phyloP scores from a whole-genome alignment of 768 basidiomycete genomes.

The Pholiota conissans region DNA sequence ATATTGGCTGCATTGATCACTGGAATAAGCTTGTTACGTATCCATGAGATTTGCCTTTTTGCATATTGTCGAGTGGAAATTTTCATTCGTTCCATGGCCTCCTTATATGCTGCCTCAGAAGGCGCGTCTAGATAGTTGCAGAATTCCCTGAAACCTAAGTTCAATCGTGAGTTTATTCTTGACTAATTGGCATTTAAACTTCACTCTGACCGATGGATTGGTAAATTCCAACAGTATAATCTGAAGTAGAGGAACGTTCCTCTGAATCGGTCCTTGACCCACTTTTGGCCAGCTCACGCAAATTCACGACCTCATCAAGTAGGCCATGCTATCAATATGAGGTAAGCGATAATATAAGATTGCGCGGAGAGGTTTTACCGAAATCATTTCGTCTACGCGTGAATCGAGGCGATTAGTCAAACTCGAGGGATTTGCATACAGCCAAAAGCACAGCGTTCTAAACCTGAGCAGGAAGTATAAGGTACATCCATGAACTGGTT shows the following conservation, averaged over 20 bases:
- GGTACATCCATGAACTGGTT: background rate
- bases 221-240: conserved; percentile 86
- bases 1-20: conserved; percentile 53
- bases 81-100: conserved; percentile 80
- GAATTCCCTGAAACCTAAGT: conserved; percentile 90
- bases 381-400: conserved; percentile 88
- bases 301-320: conserved; percentile 68
- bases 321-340: conserved; percentile 66
- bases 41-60: conserved; percentile 89
- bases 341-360: background rate
- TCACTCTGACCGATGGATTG: conserved; percentile 79
- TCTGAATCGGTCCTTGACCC: background rate
- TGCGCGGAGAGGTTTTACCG: conserved; percentile 41
- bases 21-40: conserved; percentile 86
- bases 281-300: conserved; percentile 38
- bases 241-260: conserved; percentile 24
- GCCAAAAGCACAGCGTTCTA: conserved; percentile 86
- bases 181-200: background rate
- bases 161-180: background rate
- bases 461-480: background rate
- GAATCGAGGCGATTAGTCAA: conserved; percentile 70
- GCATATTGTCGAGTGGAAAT: conserved; percentile 88
- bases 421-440: conserved; percentile 68
- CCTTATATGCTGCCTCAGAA: conserved; percentile 43
- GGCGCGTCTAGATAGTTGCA: conserved; percentile 54